These are phyloP conservation scores for Sphagnurus paluster DNA, from an alignment of 1,284 basidiomycete genomes.

Conservation along the genomic window DNA sequence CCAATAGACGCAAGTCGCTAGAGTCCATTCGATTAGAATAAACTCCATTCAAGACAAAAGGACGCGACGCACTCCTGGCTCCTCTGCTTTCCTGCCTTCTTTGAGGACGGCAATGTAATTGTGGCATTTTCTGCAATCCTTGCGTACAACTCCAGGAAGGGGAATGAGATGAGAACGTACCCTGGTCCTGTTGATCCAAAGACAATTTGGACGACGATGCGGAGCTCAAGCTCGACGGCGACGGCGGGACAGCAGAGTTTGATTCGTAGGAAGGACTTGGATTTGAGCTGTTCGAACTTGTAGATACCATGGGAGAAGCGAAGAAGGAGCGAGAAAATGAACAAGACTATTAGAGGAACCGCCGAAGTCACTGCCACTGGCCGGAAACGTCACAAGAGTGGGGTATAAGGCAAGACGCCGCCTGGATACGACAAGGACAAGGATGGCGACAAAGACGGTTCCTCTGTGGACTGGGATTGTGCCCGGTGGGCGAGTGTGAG, in stretches of 20 bases:
- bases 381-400: slow-evolving; percentile 37
- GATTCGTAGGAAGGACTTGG: slow-evolving; percentile 37
- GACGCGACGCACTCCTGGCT: slow-evolving; percentile 54
- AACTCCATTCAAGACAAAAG: slow-evolving; percentile 8
- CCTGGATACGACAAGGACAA: not conserved
- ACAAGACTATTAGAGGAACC: slow-evolving; percentile 45
- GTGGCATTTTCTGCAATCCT: slow-evolving; percentile 61
- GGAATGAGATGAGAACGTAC: slow-evolving; percentile 28
- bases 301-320: slow-evolving; percentile 42
- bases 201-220: slow-evolving; percentile 57
- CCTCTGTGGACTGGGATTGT: slow-evolving; percentile 24
- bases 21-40: slow-evolving; percentile 10
- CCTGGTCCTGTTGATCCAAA: slow-evolving; percentile 57
- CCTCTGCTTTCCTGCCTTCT: slow-evolving; percentile 49
- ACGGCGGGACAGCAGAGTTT: slow-evolving; percentile 39
- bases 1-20: slow-evolving; percentile 72
- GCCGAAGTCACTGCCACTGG: slow-evolving; percentile 46
- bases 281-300: slow-evolving; percentile 40
- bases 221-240: slow-evolving; percentile 42
- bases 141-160: slow-evolving; percentile 4
- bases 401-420: slow-evolving; percentile 42
- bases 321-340: slow-evolving; percentile 27
- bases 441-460: slow-evolving; percentile 48
- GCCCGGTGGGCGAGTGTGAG: slow-evolving; percentile 13
- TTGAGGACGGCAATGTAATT: slow-evolving; percentile 50